Evolutionary conservation across 805 yeast species (phyloP).

Genomic region (Saturnispora saitoi): DNA sequence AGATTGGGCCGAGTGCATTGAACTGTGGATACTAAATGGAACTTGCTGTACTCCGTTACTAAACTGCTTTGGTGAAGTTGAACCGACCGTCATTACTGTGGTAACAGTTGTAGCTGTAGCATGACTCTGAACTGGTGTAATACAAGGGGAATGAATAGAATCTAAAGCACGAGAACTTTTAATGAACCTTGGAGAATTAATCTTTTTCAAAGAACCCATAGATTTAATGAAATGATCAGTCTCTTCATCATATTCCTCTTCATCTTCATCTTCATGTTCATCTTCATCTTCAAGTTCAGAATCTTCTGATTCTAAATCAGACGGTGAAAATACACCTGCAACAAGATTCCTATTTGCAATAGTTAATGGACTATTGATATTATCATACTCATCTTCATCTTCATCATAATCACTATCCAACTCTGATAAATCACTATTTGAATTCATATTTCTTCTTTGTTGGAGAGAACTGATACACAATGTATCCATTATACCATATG

Average conservation of each 20-base stretch:
- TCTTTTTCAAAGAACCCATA: slow-evolving; percentile 3
- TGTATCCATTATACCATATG: slow-evolving; percentile 10
- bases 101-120: slow-evolving; percentile 13
- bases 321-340: background rate
- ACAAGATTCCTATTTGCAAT: background rate
- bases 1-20: slow-evolving; percentile 8
- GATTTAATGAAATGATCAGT: slow-evolving; percentile 12
- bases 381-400: slow-evolving; percentile 11
- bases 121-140: slow-evolving; percentile 13
- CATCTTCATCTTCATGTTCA: slow-evolving; percentile 10
- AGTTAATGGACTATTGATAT: background rate
- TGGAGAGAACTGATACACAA: slow-evolving; percentile 12
- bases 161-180: slow-evolving; percentile 3
- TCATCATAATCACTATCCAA: slow-evolving; percentile 19
- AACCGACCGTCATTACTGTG: slow-evolving; percentile 8
- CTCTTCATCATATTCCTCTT: slow-evolving; percentile 10
- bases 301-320: slow-evolving; percentile 13
- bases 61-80: slow-evolving; percentile 5
- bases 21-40: slow-evolving; percentile 1
- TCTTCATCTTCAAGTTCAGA: slow-evolving; percentile 17
- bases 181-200: slow-evolving; percentile 5
- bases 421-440: slow-evolving; percentile 12
- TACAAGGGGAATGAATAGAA: slow-evolving; percentile 11
- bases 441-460: slow-evolving; percentile 3
- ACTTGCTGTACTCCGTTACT: background rate